Conservation (phyloP, 129 eudicot genomes). For the Scalesia atractyloides region DNA sequence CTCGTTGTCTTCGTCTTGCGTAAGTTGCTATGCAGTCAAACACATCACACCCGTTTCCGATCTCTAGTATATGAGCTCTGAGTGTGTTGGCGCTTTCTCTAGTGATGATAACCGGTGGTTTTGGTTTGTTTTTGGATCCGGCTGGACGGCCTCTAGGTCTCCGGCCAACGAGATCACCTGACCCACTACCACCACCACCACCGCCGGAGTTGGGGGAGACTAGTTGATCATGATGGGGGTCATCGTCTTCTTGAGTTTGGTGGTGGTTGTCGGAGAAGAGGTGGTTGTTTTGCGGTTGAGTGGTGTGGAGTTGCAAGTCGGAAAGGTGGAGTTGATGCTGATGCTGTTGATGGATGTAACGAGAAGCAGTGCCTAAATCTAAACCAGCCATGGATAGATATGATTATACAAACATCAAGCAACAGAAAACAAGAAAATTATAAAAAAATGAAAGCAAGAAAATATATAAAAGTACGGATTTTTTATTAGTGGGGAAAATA, state of each 20-base stretch:
- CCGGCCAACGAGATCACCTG: conserved; percentile 37
- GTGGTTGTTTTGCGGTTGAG: conserved; percentile 36
- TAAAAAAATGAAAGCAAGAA: conserved; percentile 36
- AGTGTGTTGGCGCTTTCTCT: conserved; percentile 51
- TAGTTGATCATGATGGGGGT: conserved; percentile 9
- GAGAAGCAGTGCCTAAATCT: conserved; percentile 51
- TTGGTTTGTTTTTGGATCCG: conserved; percentile 50
- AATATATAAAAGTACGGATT: conserved; percentile 33
- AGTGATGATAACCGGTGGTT: conserved; percentile 49
- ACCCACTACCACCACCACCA: conserved; percentile 23
- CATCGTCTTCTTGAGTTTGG: conserved; percentile 29
- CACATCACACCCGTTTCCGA: conserved; percentile 42
- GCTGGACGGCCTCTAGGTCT: conserved; percentile 52
- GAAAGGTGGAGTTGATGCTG: conserved; percentile 43
- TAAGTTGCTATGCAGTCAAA: conserved; percentile 48
- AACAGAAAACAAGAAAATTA: conserved; percentile 55
- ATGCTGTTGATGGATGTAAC: conserved; percentile 31
- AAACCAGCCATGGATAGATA: conserved; percentile 45
- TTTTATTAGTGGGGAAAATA: conserved; percentile 32
- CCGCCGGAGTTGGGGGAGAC: conserved; percentile 35
- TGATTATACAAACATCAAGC: conserved; percentile 44
- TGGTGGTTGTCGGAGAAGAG: conserved; percentile 37
- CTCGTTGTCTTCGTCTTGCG: conserved; percentile 44
- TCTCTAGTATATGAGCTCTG: conserved; percentile 46
- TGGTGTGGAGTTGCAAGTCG: conserved; percentile 44